phyloP scores from a whole-genome alignment of 768 basidiomycete genomes.

The Suillus subalutaceus region DNA sequence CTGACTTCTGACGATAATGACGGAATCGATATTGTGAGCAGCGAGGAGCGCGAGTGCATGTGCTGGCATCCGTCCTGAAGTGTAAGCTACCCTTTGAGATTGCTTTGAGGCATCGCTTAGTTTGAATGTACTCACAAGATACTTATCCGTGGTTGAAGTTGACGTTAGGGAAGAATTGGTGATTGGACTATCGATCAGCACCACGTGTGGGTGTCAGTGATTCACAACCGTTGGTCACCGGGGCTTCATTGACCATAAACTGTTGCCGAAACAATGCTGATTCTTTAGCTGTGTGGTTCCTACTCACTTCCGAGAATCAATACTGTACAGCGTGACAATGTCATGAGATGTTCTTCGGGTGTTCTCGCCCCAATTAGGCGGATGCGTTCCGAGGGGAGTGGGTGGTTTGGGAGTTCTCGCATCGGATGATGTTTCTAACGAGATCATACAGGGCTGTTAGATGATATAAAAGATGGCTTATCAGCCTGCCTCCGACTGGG shows the following conservation, averaged over 20 bases:
- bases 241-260: background rate
- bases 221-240: background rate
- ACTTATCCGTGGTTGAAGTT: background rate
- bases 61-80: constrained; percentile 95
- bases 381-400: background rate
- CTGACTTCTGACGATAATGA: constrained; percentile 96
- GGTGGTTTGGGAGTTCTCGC: background rate
- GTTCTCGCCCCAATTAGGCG: background rate
- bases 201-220: background rate
- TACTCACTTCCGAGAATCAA: background rate
- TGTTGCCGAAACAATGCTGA: background rate
- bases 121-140: constrained; percentile 25
- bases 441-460: background rate
- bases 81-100: constrained; percentile 40
- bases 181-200: too few relatives aligned
- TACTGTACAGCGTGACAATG: background rate
- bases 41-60: constrained; percentile 87
- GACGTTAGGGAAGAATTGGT: background rate
- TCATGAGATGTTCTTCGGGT: background rate
- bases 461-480: background rate
- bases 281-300: background rate
- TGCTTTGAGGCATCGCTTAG: constrained; percentile 32
- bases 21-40: constrained; percentile 87
- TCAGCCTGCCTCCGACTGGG: background rate
- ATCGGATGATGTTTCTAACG: background rate